Percentiles rank a stretch among this genome's conserved stretches.
Evolutionary conservation across 2,329 filamentous ascomycete genomes (phyloP).

Genomic region (Simplicillium aogashimaense): DNA sequence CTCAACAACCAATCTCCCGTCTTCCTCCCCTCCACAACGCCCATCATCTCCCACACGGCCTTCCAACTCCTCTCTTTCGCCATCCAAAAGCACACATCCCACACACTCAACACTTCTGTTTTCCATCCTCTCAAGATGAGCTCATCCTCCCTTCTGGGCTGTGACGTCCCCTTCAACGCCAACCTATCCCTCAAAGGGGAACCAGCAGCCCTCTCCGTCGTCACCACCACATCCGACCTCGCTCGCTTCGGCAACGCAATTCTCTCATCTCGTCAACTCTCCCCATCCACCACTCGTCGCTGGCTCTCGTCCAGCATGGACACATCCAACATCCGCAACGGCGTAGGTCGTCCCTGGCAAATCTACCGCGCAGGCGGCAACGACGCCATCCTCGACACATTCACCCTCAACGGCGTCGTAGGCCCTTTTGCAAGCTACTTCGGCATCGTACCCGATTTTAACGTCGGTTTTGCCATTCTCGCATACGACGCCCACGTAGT

Average conservation of each 20-base stretch:
- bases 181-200: too few species aligned
- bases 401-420: slow-evolving; percentile 17
- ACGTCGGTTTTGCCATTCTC: slow-evolving; percentile 20
- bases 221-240: slow-evolving; percentile 11
- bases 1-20: slow-evolving; percentile 7
- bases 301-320: slow-evolving; percentile 18
- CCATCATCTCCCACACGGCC: slow-evolving; percentile 14
- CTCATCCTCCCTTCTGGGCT: slow-evolving; percentile 1
- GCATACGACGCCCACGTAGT: slow-evolving; percentile 17
- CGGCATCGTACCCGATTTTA: slow-evolving; percentile 13
- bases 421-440: slow-evolving; percentile 18
- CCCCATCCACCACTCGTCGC: slow-evolving; percentile 14
- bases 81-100: slow-evolving; percentile 7
- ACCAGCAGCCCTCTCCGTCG: slow-evolving; percentile 8
- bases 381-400: slow-evolving; percentile 14
- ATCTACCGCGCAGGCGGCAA: slow-evolving; percentile 17
- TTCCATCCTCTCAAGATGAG: slow-evolving; percentile 6
- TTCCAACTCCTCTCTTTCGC: slow-evolving; percentile 15
- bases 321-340: slow-evolving; percentile 23
- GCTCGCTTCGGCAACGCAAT: slow-evolving; percentile 12
- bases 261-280: slow-evolving; percentile 12
- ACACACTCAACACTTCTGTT: slow-evolving; percentile 2
- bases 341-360: slow-evolving; percentile 22
- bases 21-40: slow-evolving; percentile 14
- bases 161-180: too few species aligned